These are phyloP conservation scores for Vitis amurensis DNA, from an alignment of 164 flowering plant species.

Conservation along the genomic window DNA sequence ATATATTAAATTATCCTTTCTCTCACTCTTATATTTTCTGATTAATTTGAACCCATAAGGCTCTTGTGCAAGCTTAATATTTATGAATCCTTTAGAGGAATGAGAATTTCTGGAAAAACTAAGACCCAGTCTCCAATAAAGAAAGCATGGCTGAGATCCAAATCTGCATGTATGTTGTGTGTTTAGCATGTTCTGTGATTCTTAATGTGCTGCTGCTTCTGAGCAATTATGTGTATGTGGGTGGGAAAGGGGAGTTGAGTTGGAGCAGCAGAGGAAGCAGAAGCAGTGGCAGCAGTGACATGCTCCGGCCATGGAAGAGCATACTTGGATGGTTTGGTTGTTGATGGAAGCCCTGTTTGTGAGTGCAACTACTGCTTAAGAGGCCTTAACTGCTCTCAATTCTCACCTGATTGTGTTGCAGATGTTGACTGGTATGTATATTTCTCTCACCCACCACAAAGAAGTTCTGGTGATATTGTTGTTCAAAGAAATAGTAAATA, in stretches of 20 bases:
- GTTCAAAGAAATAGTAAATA: too few species aligned
- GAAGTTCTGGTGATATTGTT: too few species aligned
- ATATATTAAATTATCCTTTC: too few species aligned
- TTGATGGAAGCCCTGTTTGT: slow-evolving; percentile 21
- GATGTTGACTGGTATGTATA: slow-evolving; percentile 31
- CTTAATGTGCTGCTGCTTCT: neutral
- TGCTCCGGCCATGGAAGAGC: slow-evolving; percentile 49
- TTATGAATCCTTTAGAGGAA: too few species aligned
- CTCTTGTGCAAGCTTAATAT: too few species aligned
- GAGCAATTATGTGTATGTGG: neutral
- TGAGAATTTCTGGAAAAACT: too few species aligned
- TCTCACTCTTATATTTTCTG: too few species aligned
- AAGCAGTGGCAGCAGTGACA: slow-evolving; percentile 24
- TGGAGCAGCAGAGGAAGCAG: slow-evolving; percentile 31
- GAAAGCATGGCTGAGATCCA: neutral
- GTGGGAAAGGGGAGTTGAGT: neutral
- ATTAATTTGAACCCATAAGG: too few species aligned
- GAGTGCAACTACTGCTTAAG: slow-evolving; percentile 31
- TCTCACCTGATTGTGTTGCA: slow-evolving; percentile 25
- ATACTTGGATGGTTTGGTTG: slow-evolving; percentile 28
- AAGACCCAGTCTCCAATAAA: too few species aligned
- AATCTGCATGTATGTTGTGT: neutral
- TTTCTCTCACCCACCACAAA: neutral
- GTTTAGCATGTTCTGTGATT: neutral
- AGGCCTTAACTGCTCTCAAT: slow-evolving; percentile 34